Evolutionary conservation across 805 yeast species (phyloP).

Genomic region (Candida quercuum): DNA sequence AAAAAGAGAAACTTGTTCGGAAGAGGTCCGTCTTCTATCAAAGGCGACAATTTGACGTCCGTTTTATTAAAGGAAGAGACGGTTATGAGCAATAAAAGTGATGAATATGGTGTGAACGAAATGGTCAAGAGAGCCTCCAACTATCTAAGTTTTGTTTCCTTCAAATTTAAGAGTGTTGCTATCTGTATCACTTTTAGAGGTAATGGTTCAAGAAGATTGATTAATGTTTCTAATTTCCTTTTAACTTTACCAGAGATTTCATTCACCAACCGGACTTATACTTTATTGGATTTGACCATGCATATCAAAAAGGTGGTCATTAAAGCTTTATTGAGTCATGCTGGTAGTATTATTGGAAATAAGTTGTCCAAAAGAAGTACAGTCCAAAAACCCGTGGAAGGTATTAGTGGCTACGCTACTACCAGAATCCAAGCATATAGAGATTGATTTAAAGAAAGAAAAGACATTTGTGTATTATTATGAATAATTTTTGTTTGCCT

Average conservation of each 20-base stretch:
- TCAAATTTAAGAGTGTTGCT: conserved; percentile 45
- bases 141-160: conserved; percentile 59
- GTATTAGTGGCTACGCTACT: conserved; percentile 19
- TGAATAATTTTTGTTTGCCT: too few species aligned
- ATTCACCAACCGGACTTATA: conserved; percentile 63
- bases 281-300: conserved; percentile 59
- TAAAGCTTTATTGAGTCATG: conserved; percentile 52
- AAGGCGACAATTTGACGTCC: conserved; percentile 10
- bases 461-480: background rate
- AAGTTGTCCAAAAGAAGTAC: conserved; percentile 45
- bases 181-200: conserved; percentile 75
- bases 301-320: conserved; percentile 59
- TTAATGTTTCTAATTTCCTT: conserved; percentile 72
- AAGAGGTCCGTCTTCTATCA: conserved; percentile 1
- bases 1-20: conserved; percentile 10
- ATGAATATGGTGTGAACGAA: conserved; percentile 38
- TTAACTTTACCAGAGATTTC: conserved; percentile 58
- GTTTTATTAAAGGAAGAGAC: conserved; percentile 1
- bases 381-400: conserved; percentile 10
- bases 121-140: conserved; percentile 76
- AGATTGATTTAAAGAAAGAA: conserved; percentile 2
- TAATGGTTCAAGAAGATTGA: conserved; percentile 57
- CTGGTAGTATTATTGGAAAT: conserved; percentile 77
- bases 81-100: conserved; percentile 3
- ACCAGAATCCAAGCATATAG: conserved; percentile 20